These are phyloP conservation scores for Beta lomatogona DNA, from an alignment of 179 eudicot genomes.

Conservation along the genomic window DNA sequence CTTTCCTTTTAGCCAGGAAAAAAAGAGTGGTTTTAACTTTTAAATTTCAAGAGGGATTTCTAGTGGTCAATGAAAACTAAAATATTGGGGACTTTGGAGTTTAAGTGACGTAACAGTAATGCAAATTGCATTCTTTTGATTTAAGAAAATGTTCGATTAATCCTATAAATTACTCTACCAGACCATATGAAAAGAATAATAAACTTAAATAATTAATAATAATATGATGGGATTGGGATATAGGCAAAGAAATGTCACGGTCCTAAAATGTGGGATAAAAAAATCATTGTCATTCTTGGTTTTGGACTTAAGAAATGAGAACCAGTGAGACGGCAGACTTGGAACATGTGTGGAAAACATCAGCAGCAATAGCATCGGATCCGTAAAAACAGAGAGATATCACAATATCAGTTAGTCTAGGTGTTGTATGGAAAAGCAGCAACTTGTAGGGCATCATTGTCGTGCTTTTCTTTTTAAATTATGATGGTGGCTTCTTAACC, in stretches of 20 bases:
- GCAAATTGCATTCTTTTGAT: not conserved
- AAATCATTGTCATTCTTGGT: not conserved
- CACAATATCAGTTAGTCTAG: not conserved
- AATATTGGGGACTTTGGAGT: not conserved
- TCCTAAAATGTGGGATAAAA: not conserved
- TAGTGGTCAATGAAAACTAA: too few species aligned
- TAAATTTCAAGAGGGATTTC: too few species aligned
- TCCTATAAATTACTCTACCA: not conserved
- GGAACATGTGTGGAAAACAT: not conserved
- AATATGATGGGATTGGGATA: too few species aligned
- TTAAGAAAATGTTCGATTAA: not conserved
- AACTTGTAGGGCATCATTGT: not conserved
- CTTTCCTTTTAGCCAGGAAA: too few species aligned
- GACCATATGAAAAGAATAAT: not conserved
- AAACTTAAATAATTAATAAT: not conserved
- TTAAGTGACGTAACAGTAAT: conserved; percentile 12
- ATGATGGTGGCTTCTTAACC: conserved; percentile 14
- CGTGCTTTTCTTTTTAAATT: not conserved
- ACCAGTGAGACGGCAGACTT: not conserved
- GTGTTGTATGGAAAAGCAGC: conserved; percentile 12
- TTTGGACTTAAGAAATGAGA: too few species aligned
- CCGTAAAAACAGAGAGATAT: conserved; percentile 15
- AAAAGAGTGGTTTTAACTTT: too few species aligned
- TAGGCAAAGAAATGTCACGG: not conserved
- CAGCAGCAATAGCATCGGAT: conserved; percentile 19